Conservation (phyloP, 2,329 filamentous ascomycete species). For the Nemania serpens region DNA sequence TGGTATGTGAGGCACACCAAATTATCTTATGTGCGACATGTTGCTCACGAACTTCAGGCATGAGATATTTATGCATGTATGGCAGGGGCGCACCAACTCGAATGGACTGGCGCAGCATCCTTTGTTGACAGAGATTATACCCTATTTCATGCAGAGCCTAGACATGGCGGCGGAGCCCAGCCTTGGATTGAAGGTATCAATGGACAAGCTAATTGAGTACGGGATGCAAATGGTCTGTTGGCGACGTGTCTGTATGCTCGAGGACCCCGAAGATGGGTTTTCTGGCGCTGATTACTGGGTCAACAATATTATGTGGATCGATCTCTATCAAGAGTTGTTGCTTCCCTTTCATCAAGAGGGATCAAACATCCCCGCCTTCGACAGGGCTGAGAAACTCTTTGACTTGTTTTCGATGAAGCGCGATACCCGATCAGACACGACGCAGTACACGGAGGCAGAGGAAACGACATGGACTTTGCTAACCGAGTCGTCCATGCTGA, state of each 20-base stretch:
- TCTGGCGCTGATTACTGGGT: constrained; percentile 32
- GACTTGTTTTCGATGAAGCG: constrained; percentile 31
- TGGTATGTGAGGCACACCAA: constrained; percentile 28
- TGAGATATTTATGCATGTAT: constrained; percentile 41
- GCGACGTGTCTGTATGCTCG: constrained; percentile 36
- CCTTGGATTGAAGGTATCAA: constrained; percentile 42
- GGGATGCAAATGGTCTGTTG: constrained; percentile 47
- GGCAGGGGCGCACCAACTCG: constrained; percentile 36
- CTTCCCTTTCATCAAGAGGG: background rate
- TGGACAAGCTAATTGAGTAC: constrained; percentile 44
- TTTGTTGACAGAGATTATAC: constrained; percentile 37
- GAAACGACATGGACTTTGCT: constrained; percentile 22
- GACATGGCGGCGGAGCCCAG: constrained; percentile 29
- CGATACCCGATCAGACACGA: constrained; percentile 24
- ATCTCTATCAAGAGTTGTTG: constrained; percentile 23
- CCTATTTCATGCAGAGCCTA: constrained; percentile 34
- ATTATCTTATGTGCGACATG: background rate
- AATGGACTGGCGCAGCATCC: constrained; percentile 36
- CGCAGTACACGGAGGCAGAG: constrained; percentile 22
- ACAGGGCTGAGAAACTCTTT: constrained; percentile 29
- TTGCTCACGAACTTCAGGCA: constrained; percentile 38
- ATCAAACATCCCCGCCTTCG: background rate
- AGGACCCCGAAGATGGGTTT: constrained; percentile 36
- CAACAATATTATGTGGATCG: constrained; percentile 22
- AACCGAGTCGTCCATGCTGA: constrained; percentile 25